Conservation (phyloP, 352 stramenopile genomes). For the Phytophthora citrophthora region DNA sequence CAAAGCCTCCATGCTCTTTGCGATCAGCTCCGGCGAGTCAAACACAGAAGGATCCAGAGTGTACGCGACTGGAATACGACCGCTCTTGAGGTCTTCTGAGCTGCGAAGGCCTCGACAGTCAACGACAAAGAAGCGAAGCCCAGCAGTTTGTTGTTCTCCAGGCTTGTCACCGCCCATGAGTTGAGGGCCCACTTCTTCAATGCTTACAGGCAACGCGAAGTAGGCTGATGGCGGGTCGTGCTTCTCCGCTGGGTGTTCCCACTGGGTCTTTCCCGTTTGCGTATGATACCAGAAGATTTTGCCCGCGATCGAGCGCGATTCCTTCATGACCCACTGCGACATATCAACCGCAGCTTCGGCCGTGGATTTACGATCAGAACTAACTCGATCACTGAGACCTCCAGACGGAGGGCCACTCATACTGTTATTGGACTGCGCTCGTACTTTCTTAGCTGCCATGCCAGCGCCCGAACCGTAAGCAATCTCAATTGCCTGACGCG, state of each 20-base stretch:
- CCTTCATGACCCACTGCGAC: conserved; percentile 81
- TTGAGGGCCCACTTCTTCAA: conserved; percentile 71
- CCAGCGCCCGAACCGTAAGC: conserved; percentile 50
- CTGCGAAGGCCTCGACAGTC: conserved; percentile 77
- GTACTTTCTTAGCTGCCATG: conserved; percentile 26
- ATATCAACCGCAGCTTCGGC: conserved; percentile 67
- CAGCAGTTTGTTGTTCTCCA: conserved; percentile 29
- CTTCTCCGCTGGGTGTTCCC: conserved; percentile 76
- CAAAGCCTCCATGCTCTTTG: conserved; percentile 69
- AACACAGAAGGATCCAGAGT: conserved; percentile 82
- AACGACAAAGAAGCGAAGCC: conserved; percentile 77
- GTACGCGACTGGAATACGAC: conserved; percentile 76
- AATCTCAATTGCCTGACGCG: conserved; percentile 61
- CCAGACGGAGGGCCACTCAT: conserved; percentile 23
- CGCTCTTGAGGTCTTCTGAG: conserved; percentile 81
- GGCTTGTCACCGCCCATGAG: conserved; percentile 68
- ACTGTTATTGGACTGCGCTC: conserved; percentile 27
- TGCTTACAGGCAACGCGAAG: conserved; percentile 72
- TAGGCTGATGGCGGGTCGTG: conserved; percentile 61
- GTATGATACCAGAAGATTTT: conserved; percentile 86
- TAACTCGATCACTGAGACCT: conserved; percentile 21
- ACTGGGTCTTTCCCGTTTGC: conserved; percentile 78
- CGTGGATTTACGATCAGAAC: conserved; percentile 37
- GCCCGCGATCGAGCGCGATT: conserved; percentile 72
- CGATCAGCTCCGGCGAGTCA: conserved; percentile 82